Evolutionary conservation across 1,284 basidiomycete genomes (phyloP).

Genomic region (Mycosarcoma maydis): DNA sequence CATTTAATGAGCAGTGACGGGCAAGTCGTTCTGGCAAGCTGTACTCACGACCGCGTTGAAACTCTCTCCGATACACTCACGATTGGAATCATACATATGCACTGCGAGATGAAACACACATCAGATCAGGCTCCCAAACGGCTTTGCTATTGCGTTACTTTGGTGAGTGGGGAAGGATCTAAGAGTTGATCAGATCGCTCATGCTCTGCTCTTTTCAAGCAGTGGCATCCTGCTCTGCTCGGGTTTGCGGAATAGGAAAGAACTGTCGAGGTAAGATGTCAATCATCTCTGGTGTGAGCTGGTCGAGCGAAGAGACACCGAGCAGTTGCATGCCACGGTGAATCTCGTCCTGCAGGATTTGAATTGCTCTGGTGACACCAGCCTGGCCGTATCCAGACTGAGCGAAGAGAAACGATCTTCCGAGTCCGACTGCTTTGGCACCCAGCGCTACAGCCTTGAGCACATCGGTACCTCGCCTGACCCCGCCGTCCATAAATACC

Average conservation of each 20-base stretch:
- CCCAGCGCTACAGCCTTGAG: slow-evolving; percentile 85
- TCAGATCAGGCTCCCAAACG: too few species aligned
- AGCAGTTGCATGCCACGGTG: slow-evolving; percentile 80
- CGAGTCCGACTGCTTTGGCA: slow-evolving; percentile 87
- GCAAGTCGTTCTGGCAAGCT: too few species aligned
- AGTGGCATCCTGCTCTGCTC: background rate
- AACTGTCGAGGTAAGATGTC: slow-evolving; percentile 55
- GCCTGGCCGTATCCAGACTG: slow-evolving; percentile 87
- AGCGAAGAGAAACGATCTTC: slow-evolving; percentile 87
- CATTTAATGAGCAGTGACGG: too few species aligned
- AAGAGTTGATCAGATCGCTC: too few species aligned
- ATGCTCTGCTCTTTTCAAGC: background rate
- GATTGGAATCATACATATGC: too few species aligned
- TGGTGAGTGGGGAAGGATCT: too few species aligned
- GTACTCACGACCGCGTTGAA: too few species aligned
- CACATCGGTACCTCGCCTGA: slow-evolving; percentile 77
- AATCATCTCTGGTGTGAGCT: slow-evolving; percentile 84
- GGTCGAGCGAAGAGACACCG: slow-evolving; percentile 77
- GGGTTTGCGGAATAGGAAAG: slow-evolving; percentile 14
- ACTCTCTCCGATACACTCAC: too few species aligned
- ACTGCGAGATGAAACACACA: too few species aligned
- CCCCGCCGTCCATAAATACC: slow-evolving; percentile 90
- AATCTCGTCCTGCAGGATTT: slow-evolving; percentile 83
- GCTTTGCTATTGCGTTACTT: background rate
- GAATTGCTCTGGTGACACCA: slow-evolving; percentile 78